Evolutionary conservation across 768 basidiomycete genomes (phyloP), one percentile per base, ranked within the genome.

Genomic region (Cystofilobasidium capitatum): DNA sequence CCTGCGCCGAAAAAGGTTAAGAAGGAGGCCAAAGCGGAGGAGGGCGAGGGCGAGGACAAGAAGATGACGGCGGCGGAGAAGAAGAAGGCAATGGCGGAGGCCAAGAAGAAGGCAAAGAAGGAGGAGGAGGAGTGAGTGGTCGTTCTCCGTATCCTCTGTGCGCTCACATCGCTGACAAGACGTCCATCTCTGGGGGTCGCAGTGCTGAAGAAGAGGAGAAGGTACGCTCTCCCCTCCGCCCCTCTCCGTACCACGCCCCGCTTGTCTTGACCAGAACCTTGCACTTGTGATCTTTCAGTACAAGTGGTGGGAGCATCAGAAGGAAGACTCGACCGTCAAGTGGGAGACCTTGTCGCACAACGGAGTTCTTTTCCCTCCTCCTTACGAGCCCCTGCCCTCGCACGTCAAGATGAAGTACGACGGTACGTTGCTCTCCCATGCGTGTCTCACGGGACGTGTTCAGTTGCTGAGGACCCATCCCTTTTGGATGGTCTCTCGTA

Each of bases 331-430:
- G 14, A 81, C 84, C 44, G 80, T 84, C 65, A 96, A 97, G 77
- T 99, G 96, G 96, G 83, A 84, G 70, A 96, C 91, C n/a, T 82
- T 99, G 61, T 87, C 91, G 74, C 96, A 99, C 78, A 85, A 83
- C 71, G 96, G 93, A 59, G 92, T 99, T 44, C 82, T 92, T 70
- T 99, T 99, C 79, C 96, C 96, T 70, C 91, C 91, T 58, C 87
- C 92, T 3, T 99, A 99, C 76, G 86, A 90, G 73, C 83, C 88
- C 10, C 79, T 96, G 63, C 91, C 96, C 1, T 77, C 81, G 10
- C 73, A 84, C 74, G 84, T 96, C 76, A 94, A 89, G 81, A 90
- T 99, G 91, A 87, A 86, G 74, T 99, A 99, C 76, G 84, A 93
- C 71, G 93, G 94, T 91, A 75, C 65, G 83, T 77, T 16, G 13